Evolutionary conservation across 2,329 filamentous ascomycete genomes (phyloP).

Genomic region (Ascochyta fabae): DNA sequence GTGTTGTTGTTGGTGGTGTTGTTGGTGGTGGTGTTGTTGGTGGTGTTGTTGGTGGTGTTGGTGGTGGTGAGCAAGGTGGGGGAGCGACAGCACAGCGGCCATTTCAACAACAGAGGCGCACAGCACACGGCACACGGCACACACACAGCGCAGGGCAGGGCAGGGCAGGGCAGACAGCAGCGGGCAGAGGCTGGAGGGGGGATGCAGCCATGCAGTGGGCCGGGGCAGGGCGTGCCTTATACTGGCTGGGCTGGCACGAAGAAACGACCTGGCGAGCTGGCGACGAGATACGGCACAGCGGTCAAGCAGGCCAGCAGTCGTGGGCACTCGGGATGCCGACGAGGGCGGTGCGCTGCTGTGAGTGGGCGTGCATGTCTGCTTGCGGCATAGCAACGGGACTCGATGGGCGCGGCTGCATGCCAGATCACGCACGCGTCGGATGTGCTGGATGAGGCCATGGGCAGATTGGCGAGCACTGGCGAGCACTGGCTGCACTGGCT

Average conservation of each 20-base stretch:
- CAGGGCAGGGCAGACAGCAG: not conserved
- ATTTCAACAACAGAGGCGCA: not conserved
- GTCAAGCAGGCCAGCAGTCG: not conserved
- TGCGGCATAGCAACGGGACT: not conserved
- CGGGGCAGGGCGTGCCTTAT: slow-evolving; percentile 11
- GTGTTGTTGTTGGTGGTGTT: not conserved
- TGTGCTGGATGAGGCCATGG: not conserved
- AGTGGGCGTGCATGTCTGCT: not conserved
- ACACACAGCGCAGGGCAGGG: not conserved
- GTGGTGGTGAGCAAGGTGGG: too few species aligned
- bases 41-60: not conserved
- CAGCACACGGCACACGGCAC: not conserved
- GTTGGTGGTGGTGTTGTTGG: not conserved
- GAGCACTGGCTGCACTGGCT: too few species aligned
- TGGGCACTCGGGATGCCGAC: slow-evolving; percentile 24
- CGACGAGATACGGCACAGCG: slow-evolving; percentile 3
- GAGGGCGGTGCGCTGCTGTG: not conserved
- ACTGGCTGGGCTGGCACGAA: slow-evolving; percentile 11
- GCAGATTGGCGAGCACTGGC: slow-evolving; percentile 9
- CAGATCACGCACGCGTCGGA: slow-evolving; percentile 9
- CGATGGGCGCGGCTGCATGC: not conserved
- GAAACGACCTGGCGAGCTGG: slow-evolving; percentile 25
- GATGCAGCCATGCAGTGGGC: not conserved
- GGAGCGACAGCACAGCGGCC: not conserved
- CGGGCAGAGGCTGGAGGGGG: not conserved